Conservation (phyloP, 768 basidiomycete genomes). For the Mycena venus region DNA sequence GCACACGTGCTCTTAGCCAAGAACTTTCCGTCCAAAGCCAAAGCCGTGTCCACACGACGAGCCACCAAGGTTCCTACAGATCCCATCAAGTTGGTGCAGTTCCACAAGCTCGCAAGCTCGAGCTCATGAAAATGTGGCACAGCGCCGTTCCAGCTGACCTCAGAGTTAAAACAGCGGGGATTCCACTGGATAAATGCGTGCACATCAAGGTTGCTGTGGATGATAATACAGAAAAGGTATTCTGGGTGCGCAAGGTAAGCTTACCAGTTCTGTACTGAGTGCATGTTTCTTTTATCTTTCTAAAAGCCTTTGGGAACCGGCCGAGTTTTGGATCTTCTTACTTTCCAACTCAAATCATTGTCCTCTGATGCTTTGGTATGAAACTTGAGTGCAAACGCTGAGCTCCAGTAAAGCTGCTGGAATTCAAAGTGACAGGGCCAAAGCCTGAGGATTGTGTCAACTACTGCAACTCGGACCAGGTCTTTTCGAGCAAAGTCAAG, state of each 20-base stretch:
- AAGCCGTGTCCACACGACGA: constrained; percentile 34
- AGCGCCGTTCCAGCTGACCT: constrained; percentile 74
- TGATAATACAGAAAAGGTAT: constrained; percentile 54
- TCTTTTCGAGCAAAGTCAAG: constrained; percentile 63
- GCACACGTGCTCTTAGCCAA: constrained; percentile 69
- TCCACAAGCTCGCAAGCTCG: constrained; percentile 70
- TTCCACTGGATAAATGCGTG: constrained; percentile 69
- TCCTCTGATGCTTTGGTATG: constrained; percentile 48
- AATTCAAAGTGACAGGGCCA: constrained; percentile 39
- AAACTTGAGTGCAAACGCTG: not conserved
- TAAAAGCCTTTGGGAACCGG: constrained; percentile 68
- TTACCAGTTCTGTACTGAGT: not conserved
- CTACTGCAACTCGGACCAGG: constrained; percentile 64
- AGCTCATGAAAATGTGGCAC: constrained; percentile 83
- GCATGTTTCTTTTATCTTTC: too few species aligned
- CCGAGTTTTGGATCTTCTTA: constrained; percentile 71
- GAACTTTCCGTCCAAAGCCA: constrained; percentile 57
- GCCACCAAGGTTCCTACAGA: constrained; percentile 57
- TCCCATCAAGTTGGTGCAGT: constrained; percentile 66
- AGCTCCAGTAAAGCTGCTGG: constrained; percentile 53
- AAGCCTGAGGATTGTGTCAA: constrained; percentile 40
- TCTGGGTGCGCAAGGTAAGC: constrained; percentile 83
- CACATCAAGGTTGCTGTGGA: constrained; percentile 62
- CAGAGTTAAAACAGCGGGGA: constrained; percentile 61
- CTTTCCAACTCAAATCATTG: constrained; percentile 49